Conservation (phyloP, 2,329 filamentous ascomycete species). For the Penicillium occitanis region DNA sequence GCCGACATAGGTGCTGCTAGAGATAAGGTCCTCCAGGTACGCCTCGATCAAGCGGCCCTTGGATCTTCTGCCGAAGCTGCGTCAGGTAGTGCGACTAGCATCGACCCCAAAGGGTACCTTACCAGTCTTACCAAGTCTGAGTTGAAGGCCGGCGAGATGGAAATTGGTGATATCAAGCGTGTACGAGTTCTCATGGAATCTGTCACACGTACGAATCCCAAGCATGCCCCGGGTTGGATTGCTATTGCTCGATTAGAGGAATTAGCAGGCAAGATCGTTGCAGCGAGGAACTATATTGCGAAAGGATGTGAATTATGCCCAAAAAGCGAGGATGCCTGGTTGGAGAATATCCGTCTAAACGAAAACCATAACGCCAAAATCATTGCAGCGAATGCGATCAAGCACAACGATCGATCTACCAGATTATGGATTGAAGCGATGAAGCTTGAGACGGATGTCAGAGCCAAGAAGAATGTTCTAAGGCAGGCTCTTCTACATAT, state of each 20-base stretch:
- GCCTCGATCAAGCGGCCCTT: constrained; percentile 82
- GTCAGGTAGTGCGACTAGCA: constrained; percentile 79
- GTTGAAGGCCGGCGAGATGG: constrained; percentile 73
- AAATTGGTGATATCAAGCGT: constrained; percentile 92
- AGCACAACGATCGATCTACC: constrained; percentile 84
- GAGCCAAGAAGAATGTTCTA: constrained; percentile 89
- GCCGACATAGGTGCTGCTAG: constrained; percentile 94
- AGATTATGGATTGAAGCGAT: constrained; percentile 94
- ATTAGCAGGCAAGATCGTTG: constrained; percentile 84
- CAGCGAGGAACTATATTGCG: constrained; percentile 82
- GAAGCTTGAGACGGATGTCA: constrained; percentile 77
- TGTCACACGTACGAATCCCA: constrained; percentile 94
- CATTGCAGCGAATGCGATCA: constrained; percentile 89
- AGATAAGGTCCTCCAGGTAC: constrained; percentile 93
- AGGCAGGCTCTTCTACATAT: constrained; percentile 89
- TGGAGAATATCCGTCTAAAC: constrained; percentile 92
- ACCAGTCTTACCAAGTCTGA: constrained; percentile 85
- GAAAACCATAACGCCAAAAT: constrained; percentile 92
- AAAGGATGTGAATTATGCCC: constrained; percentile 88
- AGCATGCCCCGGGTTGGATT: constrained; percentile 93
- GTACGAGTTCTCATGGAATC: constrained; percentile 91
- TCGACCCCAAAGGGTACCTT: constrained; percentile 94
- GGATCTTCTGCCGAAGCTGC: constrained; percentile 67
- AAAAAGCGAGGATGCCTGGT: constrained; percentile 91
- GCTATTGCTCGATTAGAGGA: constrained; percentile 91